A percentile compares a stretch with the other conserved stretches of the same genome.
Conservation (phyloP, 352 stramenopile species). For the Pythium plurisporium region DNA sequence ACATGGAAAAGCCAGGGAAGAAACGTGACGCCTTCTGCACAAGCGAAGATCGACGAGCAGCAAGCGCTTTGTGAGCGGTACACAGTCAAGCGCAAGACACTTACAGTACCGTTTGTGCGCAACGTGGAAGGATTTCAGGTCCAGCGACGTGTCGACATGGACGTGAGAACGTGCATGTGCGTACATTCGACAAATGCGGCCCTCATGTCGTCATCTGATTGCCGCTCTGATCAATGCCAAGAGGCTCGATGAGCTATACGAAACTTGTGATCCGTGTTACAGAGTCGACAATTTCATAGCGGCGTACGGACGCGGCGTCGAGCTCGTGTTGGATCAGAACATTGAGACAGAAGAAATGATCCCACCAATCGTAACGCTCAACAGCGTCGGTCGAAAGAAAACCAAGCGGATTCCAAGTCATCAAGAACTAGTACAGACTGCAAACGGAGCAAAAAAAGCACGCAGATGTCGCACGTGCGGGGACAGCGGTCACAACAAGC, state of each 20-base stretch:
- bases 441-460: not conserved
- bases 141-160: not conserved
- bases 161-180: conserved; percentile 2
- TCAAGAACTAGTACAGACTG: not conserved
- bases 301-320: not conserved
- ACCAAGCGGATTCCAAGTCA: not conserved
- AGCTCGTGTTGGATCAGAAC: not conserved
- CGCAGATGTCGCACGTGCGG: not conserved
- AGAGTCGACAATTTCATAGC: not conserved
- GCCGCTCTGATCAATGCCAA: not conserved
- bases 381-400: not conserved
- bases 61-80: not conserved
- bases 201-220: not conserved
- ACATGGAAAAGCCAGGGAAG: not conserved
- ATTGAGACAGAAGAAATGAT: not conserved
- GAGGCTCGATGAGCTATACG: not conserved
- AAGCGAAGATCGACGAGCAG: not conserved
- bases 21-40: not conserved
- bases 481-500: not conserved
- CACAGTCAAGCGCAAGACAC: not conserved
- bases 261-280: not conserved
- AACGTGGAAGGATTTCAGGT: not conserved
- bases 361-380: not conserved
- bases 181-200: not conserved
- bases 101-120: not conserved